A percentile compares a stretch with the other conserved stretches of the same genome.
These are phyloP conservation scores for Annulohypoxylon maeteangense DNA, from an alignment of 495 filamentous ascomycete genomes.

Conservation along the genomic window DNA sequence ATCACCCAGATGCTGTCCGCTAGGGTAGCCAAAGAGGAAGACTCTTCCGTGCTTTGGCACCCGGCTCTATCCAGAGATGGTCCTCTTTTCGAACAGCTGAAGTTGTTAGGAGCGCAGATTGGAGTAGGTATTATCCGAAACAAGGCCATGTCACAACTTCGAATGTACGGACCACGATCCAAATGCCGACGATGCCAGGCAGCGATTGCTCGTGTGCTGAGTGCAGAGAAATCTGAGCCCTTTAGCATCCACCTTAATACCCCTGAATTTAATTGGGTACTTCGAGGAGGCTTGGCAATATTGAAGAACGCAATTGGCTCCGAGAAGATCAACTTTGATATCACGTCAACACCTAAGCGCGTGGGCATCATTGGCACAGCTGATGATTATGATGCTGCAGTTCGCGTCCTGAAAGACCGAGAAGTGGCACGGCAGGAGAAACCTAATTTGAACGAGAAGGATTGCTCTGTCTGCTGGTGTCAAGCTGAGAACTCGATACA, in stretches of 20 bases:
- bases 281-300: slow-evolving; percentile 52
- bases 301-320: slow-evolving; percentile 50
- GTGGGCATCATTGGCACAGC: slow-evolving; percentile 48
- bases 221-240: slow-evolving; percentile 39
- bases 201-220: slow-evolving; percentile 27
- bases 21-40: slow-evolving; percentile 27
- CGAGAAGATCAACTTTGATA: slow-evolving; percentile 46
- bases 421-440: background rate
- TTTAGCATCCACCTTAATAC: slow-evolving; percentile 42
- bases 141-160: slow-evolving; percentile 42
- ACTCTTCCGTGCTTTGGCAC: slow-evolving; percentile 46
- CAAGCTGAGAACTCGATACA: slow-evolving; percentile 51
- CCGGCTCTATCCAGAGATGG: slow-evolving; percentile 36
- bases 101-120: slow-evolving; percentile 24
- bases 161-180: slow-evolving; percentile 42
- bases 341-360: slow-evolving; percentile 43
- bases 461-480: slow-evolving; percentile 57
- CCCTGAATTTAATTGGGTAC: slow-evolving; percentile 49
- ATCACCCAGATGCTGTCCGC: slow-evolving; percentile 48
- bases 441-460: slow-evolving; percentile 1
- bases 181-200: slow-evolving; percentile 19
- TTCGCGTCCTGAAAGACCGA: slow-evolving; percentile 20
- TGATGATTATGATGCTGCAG: slow-evolving; percentile 33
- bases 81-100: slow-evolving; percentile 25
- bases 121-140: slow-evolving; percentile 50